Evolutionary conservation across 2,329 filamentous ascomycete species (phyloP), one percentile per base, ranked within the genome.

Genomic region (Emergomyces africanus): DNA sequence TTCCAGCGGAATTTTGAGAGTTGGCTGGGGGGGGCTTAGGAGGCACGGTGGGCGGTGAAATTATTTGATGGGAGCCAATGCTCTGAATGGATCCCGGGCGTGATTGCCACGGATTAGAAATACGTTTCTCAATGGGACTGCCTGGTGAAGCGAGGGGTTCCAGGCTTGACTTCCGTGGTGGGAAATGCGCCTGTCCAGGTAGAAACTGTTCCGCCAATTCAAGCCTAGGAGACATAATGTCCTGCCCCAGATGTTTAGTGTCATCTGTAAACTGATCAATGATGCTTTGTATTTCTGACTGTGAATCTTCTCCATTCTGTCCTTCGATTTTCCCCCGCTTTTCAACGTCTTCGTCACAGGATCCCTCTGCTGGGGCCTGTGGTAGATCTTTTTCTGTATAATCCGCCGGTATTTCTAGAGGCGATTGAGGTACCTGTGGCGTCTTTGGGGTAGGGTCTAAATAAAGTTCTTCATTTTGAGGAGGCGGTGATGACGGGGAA

Each of bases 191-290:
- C 2, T 84, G 78, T 56, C 79, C 80, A n/a, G 82, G 80, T 48
- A 94, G 77, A 65, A 90, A 81, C 5, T 91, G 89, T 35, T 87
- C 87, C n/a, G 89, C 83, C 61, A 92, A 81, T 71, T 92, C 90
- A 49, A 95, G 74, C 35, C 89, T 82, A 5, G 90, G 90, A 62
- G 90, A 96, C 90, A 96, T 95, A 39, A 55, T 39, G 69, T 95
- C 89, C 56, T 82, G 84, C 5, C 81, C 86, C 1, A 85, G 87
- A 0, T 85, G 88, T 57, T 84, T 61, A 33, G 83, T 83, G 56
- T 83, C 83, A 68, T 89, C 85, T 65, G 87, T 86, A 66, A 97
- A 97, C 73, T 97, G 94, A 63, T 90, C 89, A 89, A 99, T 97
- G 71, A 99, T 97, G 70, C 83, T 95, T 74, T 96, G 89, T 61